Conservation (phyloP, 164 flowering plant species). For the Stephania yunnanensis region DNA sequence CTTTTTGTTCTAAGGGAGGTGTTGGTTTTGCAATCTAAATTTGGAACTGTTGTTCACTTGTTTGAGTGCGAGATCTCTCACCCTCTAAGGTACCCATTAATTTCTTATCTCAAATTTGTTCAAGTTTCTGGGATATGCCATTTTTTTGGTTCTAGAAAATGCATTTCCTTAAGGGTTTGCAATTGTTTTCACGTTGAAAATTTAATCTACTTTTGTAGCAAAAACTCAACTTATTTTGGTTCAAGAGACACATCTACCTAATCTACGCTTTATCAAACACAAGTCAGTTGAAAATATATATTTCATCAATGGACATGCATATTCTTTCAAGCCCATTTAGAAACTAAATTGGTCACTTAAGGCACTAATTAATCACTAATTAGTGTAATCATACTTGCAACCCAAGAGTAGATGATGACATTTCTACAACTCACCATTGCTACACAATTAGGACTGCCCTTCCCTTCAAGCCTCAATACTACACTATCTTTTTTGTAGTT, state of each 20-base stretch:
- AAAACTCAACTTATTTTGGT: neutral
- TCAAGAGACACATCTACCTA: neutral
- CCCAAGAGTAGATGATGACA: neutral
- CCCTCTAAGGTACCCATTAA: too few relatives aligned
- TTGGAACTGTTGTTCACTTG: too few relatives aligned
- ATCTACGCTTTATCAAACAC: neutral
- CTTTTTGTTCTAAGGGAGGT: too few relatives aligned
- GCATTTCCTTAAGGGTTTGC: too few relatives aligned
- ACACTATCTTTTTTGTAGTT: slow-evolving; percentile 55
- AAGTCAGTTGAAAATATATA: too few relatives aligned
- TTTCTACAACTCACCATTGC: neutral
- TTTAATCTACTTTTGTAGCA: neutral
- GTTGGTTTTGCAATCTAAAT: too few relatives aligned
- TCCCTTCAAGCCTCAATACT: slow-evolving; percentile 13
- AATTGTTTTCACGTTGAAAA: too few relatives aligned
- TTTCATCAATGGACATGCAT: neutral
- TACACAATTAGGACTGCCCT: slow-evolving; percentile 3
- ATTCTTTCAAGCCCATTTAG: neutral
- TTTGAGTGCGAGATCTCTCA: too few relatives aligned
- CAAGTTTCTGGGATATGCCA: too few relatives aligned
- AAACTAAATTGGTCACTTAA: neutral
- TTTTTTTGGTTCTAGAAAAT: too few relatives aligned
- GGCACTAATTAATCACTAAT: neutral
- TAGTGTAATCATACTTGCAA: neutral
- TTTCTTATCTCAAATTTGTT: too few relatives aligned